Evolutionary conservation across 148 eudicot genomes (phyloP).

Genomic region (Suaeda aralocaspica): DNA sequence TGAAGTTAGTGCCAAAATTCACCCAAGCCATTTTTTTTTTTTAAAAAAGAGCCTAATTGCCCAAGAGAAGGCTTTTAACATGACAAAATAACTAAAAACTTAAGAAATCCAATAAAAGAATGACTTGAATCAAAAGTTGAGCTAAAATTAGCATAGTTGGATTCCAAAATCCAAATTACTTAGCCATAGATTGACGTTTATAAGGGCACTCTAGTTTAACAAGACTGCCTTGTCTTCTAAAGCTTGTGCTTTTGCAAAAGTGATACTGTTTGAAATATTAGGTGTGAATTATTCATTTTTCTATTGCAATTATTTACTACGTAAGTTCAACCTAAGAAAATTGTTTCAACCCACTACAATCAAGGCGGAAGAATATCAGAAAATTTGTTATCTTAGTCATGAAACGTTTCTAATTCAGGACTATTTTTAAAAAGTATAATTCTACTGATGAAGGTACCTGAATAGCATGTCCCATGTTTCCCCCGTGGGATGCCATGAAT

Average conservation of each 20-base stretch:
- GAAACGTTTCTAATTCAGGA: background rate
- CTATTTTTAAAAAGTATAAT: background rate
- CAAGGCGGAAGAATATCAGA: background rate
- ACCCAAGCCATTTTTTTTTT: background rate
- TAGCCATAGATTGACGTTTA: background rate
- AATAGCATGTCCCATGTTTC: constrained; percentile 93
- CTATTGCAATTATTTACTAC: no score
- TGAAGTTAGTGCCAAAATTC: background rate
- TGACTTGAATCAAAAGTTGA: background rate
- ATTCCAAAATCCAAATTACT: background rate
- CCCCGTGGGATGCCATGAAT: constrained; percentile 96
- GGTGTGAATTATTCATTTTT: background rate
- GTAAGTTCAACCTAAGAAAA: no score
- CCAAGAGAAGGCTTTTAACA: no score
- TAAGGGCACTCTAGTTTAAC: background rate
- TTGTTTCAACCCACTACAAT: no score
- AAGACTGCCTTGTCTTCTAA: background rate
- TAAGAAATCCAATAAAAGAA: background rate
- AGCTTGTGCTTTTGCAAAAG: background rate
- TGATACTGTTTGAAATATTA: background rate
- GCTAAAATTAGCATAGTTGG: background rate
- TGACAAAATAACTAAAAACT: background rate
- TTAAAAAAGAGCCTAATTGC: no score
- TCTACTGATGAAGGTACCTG: constrained; percentile 46
- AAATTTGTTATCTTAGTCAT: background rate